Base-by-base conservation (phyloP, 768 basidiomycete species). In the Leccinum rimulosum region DNA sequence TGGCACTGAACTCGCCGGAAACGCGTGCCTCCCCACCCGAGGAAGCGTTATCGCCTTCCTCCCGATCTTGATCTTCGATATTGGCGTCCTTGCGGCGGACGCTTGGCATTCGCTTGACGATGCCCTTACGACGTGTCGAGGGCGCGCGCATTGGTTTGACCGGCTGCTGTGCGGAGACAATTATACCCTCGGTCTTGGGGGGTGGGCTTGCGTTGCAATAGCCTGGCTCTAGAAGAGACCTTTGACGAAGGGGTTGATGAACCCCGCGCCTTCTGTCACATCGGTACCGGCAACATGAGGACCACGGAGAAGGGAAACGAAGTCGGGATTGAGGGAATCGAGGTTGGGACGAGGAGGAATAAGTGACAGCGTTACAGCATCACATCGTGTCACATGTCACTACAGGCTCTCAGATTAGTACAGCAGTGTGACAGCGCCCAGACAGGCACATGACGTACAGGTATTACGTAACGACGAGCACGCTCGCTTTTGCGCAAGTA, bases 71-170 rank as follows among this genome's bases (percentile, higher is more conserved):
- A 12, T 83, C 77, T 17, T 67, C 77, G 47, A 63, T 51, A 3
- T 38, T 49, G 1, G 5, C 31, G 3, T 61, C 61, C 36, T 71
- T 67, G 3, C 69, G 25, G 25, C 3, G 79, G 70, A 84, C 77
- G 0, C 59, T 58, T 2, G 68, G 63, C 66, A 74, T 69, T 22
- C 88, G 83, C 66, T 84, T 85, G 60, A 91, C 73, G 0, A 88
- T 85, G 22, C 81, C 82, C 74, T 93, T 94, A 58, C 94, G 82
- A 50, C 93, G 81, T 0, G 89, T 96, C 0, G 93, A 96, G 0
- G 95, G n/a, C n/a, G n/a, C n/a, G n/a, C n/a, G 95, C 0, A 97
- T 93, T 0, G 96, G 96, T 73, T 95, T 94, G 63, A 94, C 87
- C 36, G 87, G 86, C 71, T 97, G 95, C 70, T 95, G 93, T 0